Evolutionary conservation across 2,329 filamentous ascomycete genomes (phyloP), one percentile per base, ranked within the genome.

Genomic region (Fusarium nurragi): DNA sequence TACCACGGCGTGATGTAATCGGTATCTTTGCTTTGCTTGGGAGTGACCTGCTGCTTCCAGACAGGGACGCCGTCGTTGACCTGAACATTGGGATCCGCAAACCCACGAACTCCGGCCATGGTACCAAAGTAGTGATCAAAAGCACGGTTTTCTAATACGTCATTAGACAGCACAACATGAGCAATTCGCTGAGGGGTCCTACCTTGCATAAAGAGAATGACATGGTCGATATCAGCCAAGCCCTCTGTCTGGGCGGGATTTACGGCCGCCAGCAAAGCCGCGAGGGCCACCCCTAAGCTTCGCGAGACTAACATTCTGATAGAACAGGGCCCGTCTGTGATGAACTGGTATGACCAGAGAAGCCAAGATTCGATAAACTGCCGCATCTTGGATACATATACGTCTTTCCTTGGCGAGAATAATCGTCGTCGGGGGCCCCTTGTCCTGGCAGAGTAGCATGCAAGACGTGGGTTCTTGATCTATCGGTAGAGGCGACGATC

Each of bases 1-100:
- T 86, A 82, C 80, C 81, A 86, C 0, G 84, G 56, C 0, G 54
- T 59, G 10, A 59, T 59, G 32, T 59, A 28, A 2, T 44, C 26
- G 4, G 56, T 59, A 2, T 44, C 32, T 6, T 44, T 16, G 9
- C 38, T 59, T 10, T 59, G 56, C 2, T 59, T 4, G 9, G 38
- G 1, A 0, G 55, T 59, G 10, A 59, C 19, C 4, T 38, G 47
- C 6, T 59, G 56, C 21, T 59, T 23, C 56, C 56, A 59, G 2
- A 51, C 26, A 13, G 56, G 44, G 12, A 49, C 38, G 2, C 30
- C 54, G 3, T 39, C 48, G 44, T 54, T 54, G 14, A 50, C 37
- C 34, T 54, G 50, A 4, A 54, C 30, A 3, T 59, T 59, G 18
- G 56, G 56, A 7, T 59, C 56, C 13, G 56, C 54, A 13, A 59